Evolutionary conservation across 1,284 basidiomycete species (phyloP), one percentile per base, ranked within the genome.

Genomic region (Ustilago trichophora): DNA sequence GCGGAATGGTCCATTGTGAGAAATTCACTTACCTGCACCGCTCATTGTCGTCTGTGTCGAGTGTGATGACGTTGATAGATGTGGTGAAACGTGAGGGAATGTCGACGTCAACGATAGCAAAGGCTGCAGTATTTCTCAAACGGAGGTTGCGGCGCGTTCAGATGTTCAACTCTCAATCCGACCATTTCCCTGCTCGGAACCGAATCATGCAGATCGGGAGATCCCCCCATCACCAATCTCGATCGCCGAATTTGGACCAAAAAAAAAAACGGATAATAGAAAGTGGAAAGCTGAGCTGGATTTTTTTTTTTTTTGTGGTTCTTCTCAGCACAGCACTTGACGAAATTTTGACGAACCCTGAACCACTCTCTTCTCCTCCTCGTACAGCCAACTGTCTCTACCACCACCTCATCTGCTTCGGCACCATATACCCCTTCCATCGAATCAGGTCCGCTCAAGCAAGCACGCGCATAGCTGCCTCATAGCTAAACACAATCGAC

Each of bases 21-120:
- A 2, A 21, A 11, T 15, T 13, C n/a, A 57, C 62, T 40, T 47
- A 65, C 62, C 62, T 57, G 62, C 62, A 65, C 62, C 62, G 50
- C 62, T 65, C 62, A 65, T 65, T 35, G 27, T 65, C 27, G 36
- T 16, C 26, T 58, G 34, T 55, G 29, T 53, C 24, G 21, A 25
- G 41, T 32, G 40, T 31, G 37, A 24, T 29, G 49, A 49, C 32
- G 45, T 52, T 49, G 62, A 54, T 54, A 49, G 37, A 49, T 38
- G 50, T 54, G 45, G 49, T 45, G 36, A 35, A 24, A 38, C 35
- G 13, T 6, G 29, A 32, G 24, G 29, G 15, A 19, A 22, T 25
- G 15, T 47, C 34, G 22, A 31, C 32, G 36, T 26, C 15, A 33
- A 37, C 24, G 13, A 29, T 8, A n/a, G 4, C 26, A 11, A 31